A percentile compares a stretch with the other conserved stretches of the same genome.
phyloP scores from a whole-genome alignment of 352 stramenopile species.

The Phytophthora rubi region DNA sequence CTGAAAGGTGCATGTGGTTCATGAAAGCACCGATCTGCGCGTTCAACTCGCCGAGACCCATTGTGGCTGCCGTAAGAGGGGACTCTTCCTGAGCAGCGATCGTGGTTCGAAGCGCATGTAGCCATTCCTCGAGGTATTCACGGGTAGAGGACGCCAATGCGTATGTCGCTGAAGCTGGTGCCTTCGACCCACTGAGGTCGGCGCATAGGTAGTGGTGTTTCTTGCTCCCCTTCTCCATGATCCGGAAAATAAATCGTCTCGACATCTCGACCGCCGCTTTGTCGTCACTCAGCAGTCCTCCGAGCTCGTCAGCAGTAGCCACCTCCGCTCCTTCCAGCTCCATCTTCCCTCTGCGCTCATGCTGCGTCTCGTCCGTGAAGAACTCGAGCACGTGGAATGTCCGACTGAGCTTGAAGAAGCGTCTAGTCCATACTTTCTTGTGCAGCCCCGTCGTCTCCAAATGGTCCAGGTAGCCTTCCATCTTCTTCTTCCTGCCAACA shows the following conservation, averaged over 20 bases:
- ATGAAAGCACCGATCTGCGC: constrained; percentile 48
- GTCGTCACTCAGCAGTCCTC: constrained; percentile 37
- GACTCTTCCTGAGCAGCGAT: constrained; percentile 3
- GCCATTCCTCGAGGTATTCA: constrained; percentile 55
- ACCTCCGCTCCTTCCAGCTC: constrained; percentile 52
- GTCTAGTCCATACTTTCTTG: constrained; percentile 52
- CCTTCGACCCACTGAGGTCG: constrained; percentile 28
- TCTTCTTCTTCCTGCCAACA: constrained; percentile 14
- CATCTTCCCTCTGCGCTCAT: constrained; percentile 48
- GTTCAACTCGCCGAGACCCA: constrained; percentile 51
- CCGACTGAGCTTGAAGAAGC: constrained; percentile 56
- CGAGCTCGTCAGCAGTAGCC: constrained; percentile 62
- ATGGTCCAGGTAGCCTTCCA: constrained; percentile 72
- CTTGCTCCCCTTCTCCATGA: constrained; percentile 42
- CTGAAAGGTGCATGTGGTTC: constrained; percentile 61
- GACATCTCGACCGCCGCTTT: constrained; percentile 59
- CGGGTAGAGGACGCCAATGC: constrained; percentile 48
- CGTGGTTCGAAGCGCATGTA: constrained; percentile 44
- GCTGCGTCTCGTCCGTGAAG: constrained; percentile 56
- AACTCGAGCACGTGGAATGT: constrained; percentile 66
- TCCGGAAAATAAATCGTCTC: constrained; percentile 70
- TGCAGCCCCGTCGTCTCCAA: constrained; percentile 42
- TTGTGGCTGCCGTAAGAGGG: neutral
- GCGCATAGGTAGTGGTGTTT: constrained; percentile 68
- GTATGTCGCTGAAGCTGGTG: constrained; percentile 9